phyloP scores from a whole-genome alignment of 2,329 filamentous ascomycete genomes.

The Macrophomina phaseolina region DNA sequence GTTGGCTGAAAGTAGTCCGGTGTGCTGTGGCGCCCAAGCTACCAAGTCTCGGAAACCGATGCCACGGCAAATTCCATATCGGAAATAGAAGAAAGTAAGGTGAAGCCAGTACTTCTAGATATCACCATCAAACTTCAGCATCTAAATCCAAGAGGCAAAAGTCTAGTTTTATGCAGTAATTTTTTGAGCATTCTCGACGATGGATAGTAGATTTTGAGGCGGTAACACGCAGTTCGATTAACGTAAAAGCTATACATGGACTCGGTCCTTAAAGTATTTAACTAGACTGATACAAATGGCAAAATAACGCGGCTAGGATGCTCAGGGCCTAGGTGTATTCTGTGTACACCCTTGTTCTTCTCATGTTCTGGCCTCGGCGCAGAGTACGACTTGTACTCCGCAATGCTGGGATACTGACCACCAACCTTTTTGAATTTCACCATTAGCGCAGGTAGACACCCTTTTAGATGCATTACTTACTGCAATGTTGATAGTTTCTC shows the following conservation, averaged over 20 bases:
- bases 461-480: neutral
- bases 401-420: conserved; percentile 41
- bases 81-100: neutral
- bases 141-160: no score
- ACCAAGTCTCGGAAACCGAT: conserved; percentile 3
- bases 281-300: conserved; percentile 39
- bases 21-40: neutral
- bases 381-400: conserved; percentile 49
- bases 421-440: conserved; percentile 28
- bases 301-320: conserved; percentile 48
- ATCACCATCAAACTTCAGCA: no score
- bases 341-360: conserved; percentile 48
- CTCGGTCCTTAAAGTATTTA: neutral
- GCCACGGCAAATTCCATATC: neutral
- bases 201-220: neutral
- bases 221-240: neutral
- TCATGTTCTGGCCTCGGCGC: conserved; percentile 48
- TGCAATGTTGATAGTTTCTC: conserved; percentile 40
- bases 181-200: no score
- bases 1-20: neutral
- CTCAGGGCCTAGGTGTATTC: conserved; percentile 46
- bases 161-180: no score
- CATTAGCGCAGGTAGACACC: neutral
- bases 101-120: neutral
- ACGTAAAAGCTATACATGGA: neutral